Evolutionary conservation across 805 yeast genomes (phyloP), one percentile per base, ranked within the genome.

Genomic region (Candida sanyiensis): DNA sequence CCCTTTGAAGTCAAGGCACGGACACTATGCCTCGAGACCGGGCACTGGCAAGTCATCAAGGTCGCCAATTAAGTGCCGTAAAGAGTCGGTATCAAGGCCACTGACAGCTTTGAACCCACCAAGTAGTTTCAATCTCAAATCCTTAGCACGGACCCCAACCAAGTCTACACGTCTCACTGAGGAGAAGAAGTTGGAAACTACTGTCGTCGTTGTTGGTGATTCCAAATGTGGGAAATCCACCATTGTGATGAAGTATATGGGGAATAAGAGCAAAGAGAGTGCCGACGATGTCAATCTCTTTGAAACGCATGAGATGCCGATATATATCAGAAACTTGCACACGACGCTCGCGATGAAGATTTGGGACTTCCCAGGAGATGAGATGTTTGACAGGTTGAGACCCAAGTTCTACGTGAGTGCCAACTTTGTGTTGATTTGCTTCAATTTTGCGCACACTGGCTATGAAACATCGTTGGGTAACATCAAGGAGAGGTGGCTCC

Each of bases 281-380:
- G 29, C 6, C 36, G 50, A 4, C 36, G 52, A 3, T 15, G 28
- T 5, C 33, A 38, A 5, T 28, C 43, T 10, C 7, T 50, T 55
- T 33, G 58, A 55, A 11, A 52, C 56, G 1, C 52, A 54, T 38
- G 48, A 48, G 3, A 51, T 43, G 29, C 33, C 33, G 1, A 38
- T 49, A 6, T 39, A 38, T 15, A 41, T 51, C 15, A 37, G 40
- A 30, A 34, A 46, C 24, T 27, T 37, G 13, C 15, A 49, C 35
- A 61, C 54, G 3, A 23, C 54, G 30, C 54, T 63, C 40, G 60
- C 58, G 24, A 45, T 55, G 32, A 48, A 45, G 28, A 59, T 66
- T n/a, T 66, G 70, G 69, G 71, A 67, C 54, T 58, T 67, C 33
- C 67, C 67, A 5, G 68, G 68, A 10, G 55, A 55, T 40, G 60